Conservation (phyloP, 305 asterid species). For the Solanum hybrid region DNA sequence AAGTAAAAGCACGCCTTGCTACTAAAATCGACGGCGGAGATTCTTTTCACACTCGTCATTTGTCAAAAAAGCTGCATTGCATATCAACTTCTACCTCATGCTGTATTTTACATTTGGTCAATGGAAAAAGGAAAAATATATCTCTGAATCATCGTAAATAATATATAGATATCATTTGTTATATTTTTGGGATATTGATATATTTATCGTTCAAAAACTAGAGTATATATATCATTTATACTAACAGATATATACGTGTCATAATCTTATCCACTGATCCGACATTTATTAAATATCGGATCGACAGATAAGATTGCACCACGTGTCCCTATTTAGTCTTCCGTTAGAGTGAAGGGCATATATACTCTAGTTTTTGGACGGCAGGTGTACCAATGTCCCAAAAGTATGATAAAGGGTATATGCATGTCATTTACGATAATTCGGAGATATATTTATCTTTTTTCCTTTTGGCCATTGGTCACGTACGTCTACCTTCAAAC, state of each 20-base stretch:
- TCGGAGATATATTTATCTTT: accelerated
- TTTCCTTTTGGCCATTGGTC: neutral
- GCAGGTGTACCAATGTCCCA: accelerated
- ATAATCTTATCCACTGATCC: accelerated
- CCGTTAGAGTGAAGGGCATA: neutral
- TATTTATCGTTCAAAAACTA: accelerated
- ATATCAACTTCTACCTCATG: neutral
- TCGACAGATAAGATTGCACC: too few species aligned
- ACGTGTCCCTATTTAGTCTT: too few species aligned
- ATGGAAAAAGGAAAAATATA: too few species aligned
- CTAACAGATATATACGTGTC: accelerated
- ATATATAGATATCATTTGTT: accelerated
- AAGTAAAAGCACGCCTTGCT: neutral
- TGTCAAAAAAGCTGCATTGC: neutral
- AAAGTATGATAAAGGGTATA: accelerated
- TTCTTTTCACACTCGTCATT: neutral
- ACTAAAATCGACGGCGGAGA: neutral
- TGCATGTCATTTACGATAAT: too few species aligned
- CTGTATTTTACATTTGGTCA: neutral
- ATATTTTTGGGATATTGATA: too few species aligned
- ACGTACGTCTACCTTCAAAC: neutral
- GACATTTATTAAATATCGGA: too few species aligned
- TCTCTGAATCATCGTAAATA: accelerated
- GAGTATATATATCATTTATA: too few species aligned
- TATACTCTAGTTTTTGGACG: too few species aligned